Evolutionary conservation across 2,329 filamentous ascomycete species (phyloP).

Genomic region (Knoxdaviesia proteae): DNA sequence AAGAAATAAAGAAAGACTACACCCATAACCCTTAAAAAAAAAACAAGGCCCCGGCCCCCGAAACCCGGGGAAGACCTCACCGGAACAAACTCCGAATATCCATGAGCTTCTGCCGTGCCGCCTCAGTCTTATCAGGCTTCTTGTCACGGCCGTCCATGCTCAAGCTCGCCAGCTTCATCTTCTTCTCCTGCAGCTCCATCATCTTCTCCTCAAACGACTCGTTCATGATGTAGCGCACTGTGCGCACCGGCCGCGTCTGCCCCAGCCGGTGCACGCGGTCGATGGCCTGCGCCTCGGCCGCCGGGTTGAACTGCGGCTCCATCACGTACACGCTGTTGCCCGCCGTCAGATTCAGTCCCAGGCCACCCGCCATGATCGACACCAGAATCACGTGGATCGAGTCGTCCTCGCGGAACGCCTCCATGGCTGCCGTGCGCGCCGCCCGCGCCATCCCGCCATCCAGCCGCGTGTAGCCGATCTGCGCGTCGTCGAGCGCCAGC

Average conservation of each 20-base stretch:
- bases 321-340: constrained; percentile 85
- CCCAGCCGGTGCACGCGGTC: constrained; percentile 84
- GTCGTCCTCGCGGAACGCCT: constrained; percentile 53
- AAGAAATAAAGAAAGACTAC: constrained; percentile 9
- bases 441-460: constrained; percentile 73
- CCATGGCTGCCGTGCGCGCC: constrained; percentile 55
- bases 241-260: constrained; percentile 74
- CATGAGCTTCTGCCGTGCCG: constrained; percentile 39
- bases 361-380: constrained; percentile 77
- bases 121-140: constrained; percentile 26
- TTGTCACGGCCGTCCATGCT: constrained; percentile 51
- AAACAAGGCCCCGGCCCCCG: constrained; percentile 7
- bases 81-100: constrained; percentile 38
- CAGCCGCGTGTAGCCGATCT: constrained; percentile 56
- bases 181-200: constrained; percentile 73
- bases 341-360: constrained; percentile 76
- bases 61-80: constrained; percentile 11
- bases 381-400: constrained; percentile 65
- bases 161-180: constrained; percentile 73
- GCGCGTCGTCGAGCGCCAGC: constrained; percentile 47
- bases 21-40: constrained; percentile 17
- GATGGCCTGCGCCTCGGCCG: constrained; percentile 80
- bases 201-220: constrained; percentile 90
- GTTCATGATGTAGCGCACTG: constrained; percentile 74
- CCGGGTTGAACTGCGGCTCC: constrained; percentile 96